These are phyloP conservation scores for Neurospora sp. DNA, from an alignment of 2,329 filamentous ascomycete species.

Conservation along the genomic window DNA sequence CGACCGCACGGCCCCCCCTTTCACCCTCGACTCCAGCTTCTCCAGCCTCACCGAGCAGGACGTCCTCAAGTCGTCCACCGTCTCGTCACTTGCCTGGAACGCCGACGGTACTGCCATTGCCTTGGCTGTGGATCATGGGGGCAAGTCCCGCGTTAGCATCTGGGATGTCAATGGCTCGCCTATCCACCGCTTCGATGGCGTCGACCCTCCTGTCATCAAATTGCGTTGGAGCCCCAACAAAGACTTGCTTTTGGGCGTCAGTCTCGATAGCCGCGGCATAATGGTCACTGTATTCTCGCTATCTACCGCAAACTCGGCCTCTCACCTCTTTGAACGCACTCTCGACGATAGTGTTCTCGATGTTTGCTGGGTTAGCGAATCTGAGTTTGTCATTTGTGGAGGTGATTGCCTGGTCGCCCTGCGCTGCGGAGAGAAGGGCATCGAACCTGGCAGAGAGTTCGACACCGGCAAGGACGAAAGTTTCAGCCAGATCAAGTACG, in stretches of 20 bases:
- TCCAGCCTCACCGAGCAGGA: constrained; percentile 43
- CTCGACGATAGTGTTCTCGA: constrained; percentile 43
- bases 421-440: constrained; percentile 34
- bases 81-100: constrained; percentile 53
- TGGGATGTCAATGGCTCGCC: constrained; percentile 44
- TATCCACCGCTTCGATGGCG: constrained; percentile 43
- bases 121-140: constrained; percentile 45
- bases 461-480: constrained; percentile 43
- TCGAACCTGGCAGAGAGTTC: constrained; percentile 38
- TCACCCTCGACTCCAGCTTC: constrained; percentile 17
- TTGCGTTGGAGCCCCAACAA: constrained; percentile 50
- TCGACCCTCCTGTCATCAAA: constrained; percentile 52
- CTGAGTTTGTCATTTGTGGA: constrained; percentile 49
- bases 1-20: constrained; percentile 24
- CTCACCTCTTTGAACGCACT: constrained; percentile 41
- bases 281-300: constrained; percentile 46
- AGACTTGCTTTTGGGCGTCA: constrained; percentile 45
- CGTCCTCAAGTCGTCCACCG: constrained; percentile 39
- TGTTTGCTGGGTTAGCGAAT: constrained; percentile 48
- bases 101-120: constrained; percentile 45
- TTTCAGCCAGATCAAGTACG: constrained; percentile 47
- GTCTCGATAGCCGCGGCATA: constrained; percentile 39
- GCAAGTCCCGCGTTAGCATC: constrained; percentile 43
- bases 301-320: constrained; percentile 31
- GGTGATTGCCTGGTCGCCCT: constrained; percentile 43